A percentile compares a stretch with the other conserved stretches of the same genome.
Conservation (phyloP, 768 basidiomycete species). For the Serendipita sp. region DNA sequence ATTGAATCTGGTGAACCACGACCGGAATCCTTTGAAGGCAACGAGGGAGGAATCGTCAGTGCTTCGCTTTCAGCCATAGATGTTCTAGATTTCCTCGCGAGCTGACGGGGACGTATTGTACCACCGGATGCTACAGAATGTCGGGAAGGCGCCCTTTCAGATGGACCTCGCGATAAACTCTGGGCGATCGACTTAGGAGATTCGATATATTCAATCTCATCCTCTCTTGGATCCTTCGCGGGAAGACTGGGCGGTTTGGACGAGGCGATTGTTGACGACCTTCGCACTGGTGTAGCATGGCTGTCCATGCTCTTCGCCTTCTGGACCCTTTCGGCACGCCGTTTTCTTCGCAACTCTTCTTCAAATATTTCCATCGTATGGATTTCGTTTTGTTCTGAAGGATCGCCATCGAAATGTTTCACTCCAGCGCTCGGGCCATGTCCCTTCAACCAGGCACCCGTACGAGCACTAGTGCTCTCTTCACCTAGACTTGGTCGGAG, state of each 20-base stretch:
- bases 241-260: not conserved
- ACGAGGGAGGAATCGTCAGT: not conserved
- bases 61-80: not conserved
- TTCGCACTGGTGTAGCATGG: not conserved
- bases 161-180: not conserved
- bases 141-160: not conserved
- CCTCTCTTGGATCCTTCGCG: not conserved
- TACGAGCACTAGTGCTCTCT: not conserved
- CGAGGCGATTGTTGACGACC: not conserved
- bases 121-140: not conserved
- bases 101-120: not conserved
- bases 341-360: not conserved
- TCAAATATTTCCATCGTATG: not conserved
- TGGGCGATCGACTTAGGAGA: not conserved
- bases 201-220: not conserved
- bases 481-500: not conserved
- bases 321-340: not conserved
- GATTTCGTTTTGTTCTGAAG: not conserved
- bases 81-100: not conserved
- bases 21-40: not conserved
- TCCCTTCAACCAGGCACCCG: not conserved
- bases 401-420: not conserved
- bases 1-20: slow-evolving; percentile 3
- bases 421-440: not conserved
- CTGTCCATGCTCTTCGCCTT: not conserved